These are phyloP conservation scores for Fusarium oxysporum DNA, from an alignment of 2,329 filamentous ascomycete genomes.

Conservation along the genomic window DNA sequence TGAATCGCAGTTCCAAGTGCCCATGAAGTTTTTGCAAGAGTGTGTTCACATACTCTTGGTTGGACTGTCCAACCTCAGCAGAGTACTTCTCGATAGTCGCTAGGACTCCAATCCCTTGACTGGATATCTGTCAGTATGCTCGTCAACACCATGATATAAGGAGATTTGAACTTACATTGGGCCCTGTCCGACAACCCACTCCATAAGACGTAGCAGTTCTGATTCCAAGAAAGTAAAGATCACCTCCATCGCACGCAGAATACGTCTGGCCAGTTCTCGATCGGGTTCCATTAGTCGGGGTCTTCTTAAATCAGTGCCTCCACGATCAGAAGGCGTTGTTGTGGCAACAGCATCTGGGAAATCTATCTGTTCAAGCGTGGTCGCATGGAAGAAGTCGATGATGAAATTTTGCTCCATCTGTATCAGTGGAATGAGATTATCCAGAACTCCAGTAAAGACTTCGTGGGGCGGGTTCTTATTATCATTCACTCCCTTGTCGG, in stretches of 20 bases:
- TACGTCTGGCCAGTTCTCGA: constrained; percentile 82
- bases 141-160: neutral
- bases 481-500: constrained; percentile 70
- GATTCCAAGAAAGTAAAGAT: constrained; percentile 85
- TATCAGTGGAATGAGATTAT: constrained; percentile 84
- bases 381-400: constrained; percentile 95
- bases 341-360: constrained; percentile 83
- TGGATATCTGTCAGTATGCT: constrained; percentile 51
- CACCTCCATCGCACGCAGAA: constrained; percentile 89
- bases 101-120: constrained; percentile 90
- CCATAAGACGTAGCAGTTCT: constrained; percentile 82
- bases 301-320: constrained; percentile 77
- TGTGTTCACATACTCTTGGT: constrained; percentile 89
- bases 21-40: constrained; percentile 83
- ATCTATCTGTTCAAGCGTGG: constrained; percentile 83
- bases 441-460: constrained; percentile 81
- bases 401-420: constrained; percentile 97
- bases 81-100: constrained; percentile 84
- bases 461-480: constrained; percentile 81
- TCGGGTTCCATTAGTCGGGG: constrained; percentile 89
- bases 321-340: constrained; percentile 73
- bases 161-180: constrained; percentile 72
- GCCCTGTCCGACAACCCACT: constrained; percentile 85
- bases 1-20: constrained; percentile 79
- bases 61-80: constrained; percentile 84